Conservation (phyloP, 2,329 filamentous ascomycete species). For the Diaporthe sp. region DNA sequence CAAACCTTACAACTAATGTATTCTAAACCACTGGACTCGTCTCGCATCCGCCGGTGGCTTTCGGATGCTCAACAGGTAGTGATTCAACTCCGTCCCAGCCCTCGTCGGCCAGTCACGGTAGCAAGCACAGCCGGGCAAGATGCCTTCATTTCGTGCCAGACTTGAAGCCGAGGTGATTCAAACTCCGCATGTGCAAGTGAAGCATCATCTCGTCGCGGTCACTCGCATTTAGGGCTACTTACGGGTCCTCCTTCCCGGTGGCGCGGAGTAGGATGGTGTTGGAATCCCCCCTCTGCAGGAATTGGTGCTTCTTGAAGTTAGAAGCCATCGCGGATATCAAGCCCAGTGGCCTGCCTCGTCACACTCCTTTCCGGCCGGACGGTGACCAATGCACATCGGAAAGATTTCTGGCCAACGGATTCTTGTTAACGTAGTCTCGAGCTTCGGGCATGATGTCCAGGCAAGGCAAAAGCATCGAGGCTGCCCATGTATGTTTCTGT, state of each 20-base stretch:
- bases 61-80: neutral
- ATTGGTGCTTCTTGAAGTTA: neutral
- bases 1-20: conserved; percentile 28
- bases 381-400: neutral
- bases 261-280: neutral
- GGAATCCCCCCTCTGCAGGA: neutral
- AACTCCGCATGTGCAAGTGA: neutral
- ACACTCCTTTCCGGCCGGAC: neutral
- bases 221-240: neutral
- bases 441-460: conserved; percentile 14
- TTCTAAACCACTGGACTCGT: conserved; percentile 10
- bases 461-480: neutral
- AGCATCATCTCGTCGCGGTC: neutral
- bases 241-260: neutral
- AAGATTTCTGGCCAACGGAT: conserved; percentile 1
- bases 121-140: neutral
- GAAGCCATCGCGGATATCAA: neutral
- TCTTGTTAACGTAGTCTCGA: neutral
- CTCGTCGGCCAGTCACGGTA: neutral
- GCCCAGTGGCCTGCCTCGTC: neutral
- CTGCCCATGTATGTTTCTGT: neutral
- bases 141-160: neutral
- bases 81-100: no score
- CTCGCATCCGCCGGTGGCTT: neutral
- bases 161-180: neutral